Percentiles rank a stretch among this genome's conserved stretches.
These are phyloP conservation scores for Rhodocollybia butyracea DNA, from an alignment of 768 basidiomycete species.

Conservation along the genomic window DNA sequence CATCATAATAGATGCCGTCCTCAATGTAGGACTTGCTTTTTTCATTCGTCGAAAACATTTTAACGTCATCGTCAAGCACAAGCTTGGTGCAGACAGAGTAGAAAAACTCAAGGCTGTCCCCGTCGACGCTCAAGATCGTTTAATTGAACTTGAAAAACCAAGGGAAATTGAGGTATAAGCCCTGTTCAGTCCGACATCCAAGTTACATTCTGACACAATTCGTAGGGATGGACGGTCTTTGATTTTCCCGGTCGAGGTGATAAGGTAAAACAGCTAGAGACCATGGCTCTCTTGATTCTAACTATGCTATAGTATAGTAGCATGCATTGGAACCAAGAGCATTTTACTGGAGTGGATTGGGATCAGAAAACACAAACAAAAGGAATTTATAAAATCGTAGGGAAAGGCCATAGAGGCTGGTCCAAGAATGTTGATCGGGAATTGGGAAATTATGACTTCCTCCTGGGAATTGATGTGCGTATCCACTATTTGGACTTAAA, in stretches of 20 bases:
- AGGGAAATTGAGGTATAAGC: constrained; percentile 63
- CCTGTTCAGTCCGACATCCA: neutral
- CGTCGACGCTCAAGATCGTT: constrained; percentile 66
- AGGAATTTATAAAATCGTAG: constrained; percentile 71
- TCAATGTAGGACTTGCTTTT: constrained; percentile 59
- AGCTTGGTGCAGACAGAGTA: constrained; percentile 76
- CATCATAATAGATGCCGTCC: constrained; percentile 81
- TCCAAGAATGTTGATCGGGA: constrained; percentile 77
- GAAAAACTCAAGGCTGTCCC: constrained; percentile 71
- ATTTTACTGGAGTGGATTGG: constrained; percentile 86
- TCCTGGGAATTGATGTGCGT: constrained; percentile 71
- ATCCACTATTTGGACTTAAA: neutral
- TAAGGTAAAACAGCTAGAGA: constrained; percentile 44
- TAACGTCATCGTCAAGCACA: too few species aligned
- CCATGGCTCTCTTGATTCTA: neutral
- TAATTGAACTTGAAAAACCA: constrained; percentile 53
- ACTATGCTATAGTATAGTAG: constrained; percentile 56
- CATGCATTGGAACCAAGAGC: constrained; percentile 71
- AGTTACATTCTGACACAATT: neutral
- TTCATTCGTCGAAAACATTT: constrained; percentile 6
- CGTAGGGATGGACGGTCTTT: constrained; percentile 82
- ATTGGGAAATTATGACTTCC: constrained; percentile 85
- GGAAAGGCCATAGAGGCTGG: constrained; percentile 72
- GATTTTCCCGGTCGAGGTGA: constrained; percentile 75
- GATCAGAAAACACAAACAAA: constrained; percentile 64